These are phyloP conservation scores for Mucor ambiguus DNA, from an alignment of 371 early-diverging fungal genomes.

Conservation along the genomic window DNA sequence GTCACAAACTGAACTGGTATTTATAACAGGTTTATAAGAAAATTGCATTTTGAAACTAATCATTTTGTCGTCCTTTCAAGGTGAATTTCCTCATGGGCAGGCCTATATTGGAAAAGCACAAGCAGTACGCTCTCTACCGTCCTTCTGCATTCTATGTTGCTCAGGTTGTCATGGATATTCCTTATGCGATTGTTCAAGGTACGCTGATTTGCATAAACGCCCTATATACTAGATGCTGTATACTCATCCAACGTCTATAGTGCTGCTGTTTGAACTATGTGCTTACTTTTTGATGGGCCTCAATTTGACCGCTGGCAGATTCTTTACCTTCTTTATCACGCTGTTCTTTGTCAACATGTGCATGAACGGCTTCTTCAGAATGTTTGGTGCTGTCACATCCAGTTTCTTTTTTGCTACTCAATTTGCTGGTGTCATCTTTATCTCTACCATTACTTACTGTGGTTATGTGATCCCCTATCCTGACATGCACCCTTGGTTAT, in stretches of 20 bases:
- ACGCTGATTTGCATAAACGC: not conserved
- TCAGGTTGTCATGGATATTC: conserved; percentile 52
- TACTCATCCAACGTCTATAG: conserved; percentile 10
- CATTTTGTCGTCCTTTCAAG: too few relatives aligned
- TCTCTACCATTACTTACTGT: conserved; percentile 58
- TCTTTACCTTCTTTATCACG: conserved; percentile 53
- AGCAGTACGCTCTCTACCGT: conserved; percentile 65
- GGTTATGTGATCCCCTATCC: conserved; percentile 65
- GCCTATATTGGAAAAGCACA: conserved; percentile 68
- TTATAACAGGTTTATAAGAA: too few relatives aligned
- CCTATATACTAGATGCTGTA: not conserved
- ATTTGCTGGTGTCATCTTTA: conserved; percentile 54
- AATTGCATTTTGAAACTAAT: too few relatives aligned
- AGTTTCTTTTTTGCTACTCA: conserved; percentile 59
- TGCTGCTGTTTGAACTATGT: conserved; percentile 53
- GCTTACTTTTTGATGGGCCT: conserved; percentile 66
- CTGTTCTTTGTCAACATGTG: conserved; percentile 50
- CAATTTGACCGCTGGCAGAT: conserved; percentile 48
- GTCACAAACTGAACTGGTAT: conserved; percentile 54
- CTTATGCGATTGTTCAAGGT: conserved; percentile 32
- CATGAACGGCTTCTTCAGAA: conserved; percentile 50
- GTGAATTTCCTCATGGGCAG: conserved; percentile 57
- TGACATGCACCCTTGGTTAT: conserved; percentile 70
- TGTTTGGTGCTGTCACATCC: conserved; percentile 49
- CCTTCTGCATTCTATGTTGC: conserved; percentile 66